Base-by-base conservation (phyloP, 2,329 filamentous ascomycete species). In the Podosphaera fusca region DNA sequence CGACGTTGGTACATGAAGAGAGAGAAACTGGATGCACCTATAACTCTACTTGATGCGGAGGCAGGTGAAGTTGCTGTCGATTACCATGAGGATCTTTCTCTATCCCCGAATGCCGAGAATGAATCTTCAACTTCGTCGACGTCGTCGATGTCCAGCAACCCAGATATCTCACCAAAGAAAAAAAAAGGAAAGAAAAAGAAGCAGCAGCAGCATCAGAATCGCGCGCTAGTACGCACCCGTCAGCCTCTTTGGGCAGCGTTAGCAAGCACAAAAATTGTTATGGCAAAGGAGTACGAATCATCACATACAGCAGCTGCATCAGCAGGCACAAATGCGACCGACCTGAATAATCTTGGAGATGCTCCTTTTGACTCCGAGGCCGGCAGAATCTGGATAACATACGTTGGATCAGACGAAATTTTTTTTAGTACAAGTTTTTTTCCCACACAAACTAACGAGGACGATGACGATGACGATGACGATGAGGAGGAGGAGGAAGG, bases 241-340 rank as follows among this genome's bases (percentile, higher is more conserved):
- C 89, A 95, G 71, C 89, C 89, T 54, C 79, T 95, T 62, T 95
- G 89, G 89, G 87, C 89, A 61, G 89, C 89, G 53, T 78, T 95
- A 64, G 89, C 89, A 55, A 95, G 87, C 71, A 95, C 89, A 67
- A 95, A 95, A 75, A 89, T 95, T 68, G 90, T 92, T 64, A 87
- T 95, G 71, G 82, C 94, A 67, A 92, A 94, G 72, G 89, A 88
- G 70, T 86, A 87, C 64, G 84, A 88, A 70, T 79, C 94, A 67
- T 90, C 85, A 62, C 81, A 85, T 67, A 81, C 82, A 58, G 78
- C 83, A 59, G 79, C 79, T 57, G 85, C 88, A 70, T 83, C 81
- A 55, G 80, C 78, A 36, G 83, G 83, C 65, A 81, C 84, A 62
- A 83, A 85, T 67, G 81, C 81, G 64, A 86, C 81, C 66, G 83